phyloP scores from a whole-genome alignment of 805 yeast species.

The Metschnikowia cerradonensis region DNA sequence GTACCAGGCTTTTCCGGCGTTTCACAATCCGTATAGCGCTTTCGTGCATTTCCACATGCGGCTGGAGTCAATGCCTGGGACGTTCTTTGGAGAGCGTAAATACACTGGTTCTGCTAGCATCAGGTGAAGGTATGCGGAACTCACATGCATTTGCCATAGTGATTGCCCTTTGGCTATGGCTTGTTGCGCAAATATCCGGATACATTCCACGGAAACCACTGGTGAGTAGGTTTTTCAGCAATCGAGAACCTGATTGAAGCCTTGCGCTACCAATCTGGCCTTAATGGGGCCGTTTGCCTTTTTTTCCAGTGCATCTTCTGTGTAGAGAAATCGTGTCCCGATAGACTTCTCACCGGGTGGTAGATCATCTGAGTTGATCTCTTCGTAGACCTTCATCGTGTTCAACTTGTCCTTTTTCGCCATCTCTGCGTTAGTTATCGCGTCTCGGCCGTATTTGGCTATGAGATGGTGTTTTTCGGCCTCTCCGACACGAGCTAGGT shows the following conservation, averaged over 20 bases:
- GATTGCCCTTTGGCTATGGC: not conserved
- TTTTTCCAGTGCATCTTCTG: slow-evolving; percentile 1
- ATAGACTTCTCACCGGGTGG: not conserved
- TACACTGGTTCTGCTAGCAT: slow-evolving; percentile 1
- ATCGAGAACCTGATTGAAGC: not conserved
- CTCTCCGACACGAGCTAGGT: not conserved
- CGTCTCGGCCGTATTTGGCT: not conserved
- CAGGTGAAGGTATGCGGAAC: slow-evolving; percentile 5
- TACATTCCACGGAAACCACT: not conserved
- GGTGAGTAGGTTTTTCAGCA: slow-evolving; percentile 3
- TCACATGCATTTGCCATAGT: slow-evolving; percentile 3
- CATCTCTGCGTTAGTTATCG: too few relatives aligned
- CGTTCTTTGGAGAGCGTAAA: not conserved
- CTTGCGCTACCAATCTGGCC: slow-evolving; percentile 4
- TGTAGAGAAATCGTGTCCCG: not conserved
- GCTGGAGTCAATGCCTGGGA: not conserved
- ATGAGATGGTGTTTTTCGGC: not conserved
- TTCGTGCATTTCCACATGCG: too few relatives aligned
- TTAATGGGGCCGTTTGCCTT: slow-evolving; percentile 2
- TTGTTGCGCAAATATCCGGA: not conserved
- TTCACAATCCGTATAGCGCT: too few relatives aligned
- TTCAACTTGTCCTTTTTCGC: slow-evolving; percentile 1
- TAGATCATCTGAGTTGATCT: not conserved
- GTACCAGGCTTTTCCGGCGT: too few relatives aligned
- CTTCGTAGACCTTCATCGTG: slow-evolving; percentile 4